These are phyloP conservation scores for Ganoderma sinense DNA, from an alignment of 1,284 basidiomycete species.

Conservation along the genomic window DNA sequence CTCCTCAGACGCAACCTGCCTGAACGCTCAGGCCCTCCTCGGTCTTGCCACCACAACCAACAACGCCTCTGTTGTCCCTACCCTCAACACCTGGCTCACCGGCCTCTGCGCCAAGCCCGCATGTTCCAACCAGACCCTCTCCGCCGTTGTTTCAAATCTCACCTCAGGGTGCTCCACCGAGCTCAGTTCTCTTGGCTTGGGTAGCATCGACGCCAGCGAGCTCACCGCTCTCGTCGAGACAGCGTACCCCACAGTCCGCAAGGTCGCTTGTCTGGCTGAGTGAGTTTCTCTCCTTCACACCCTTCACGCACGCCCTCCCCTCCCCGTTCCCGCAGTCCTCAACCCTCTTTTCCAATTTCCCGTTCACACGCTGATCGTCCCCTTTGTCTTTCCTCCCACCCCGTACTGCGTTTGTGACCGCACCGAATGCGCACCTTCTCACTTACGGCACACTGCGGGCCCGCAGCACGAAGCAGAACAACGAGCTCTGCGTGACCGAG, in stretches of 20 bases:
- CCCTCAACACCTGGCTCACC: slow-evolving; percentile 64
- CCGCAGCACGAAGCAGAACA: slow-evolving; percentile 46
- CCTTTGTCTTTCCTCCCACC: neutral
- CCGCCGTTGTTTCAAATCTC: slow-evolving; percentile 54
- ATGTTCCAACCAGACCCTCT: slow-evolving; percentile 66
- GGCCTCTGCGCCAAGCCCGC: slow-evolving; percentile 58
- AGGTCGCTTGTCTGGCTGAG: slow-evolving; percentile 64
- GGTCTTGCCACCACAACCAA: slow-evolving; percentile 47
- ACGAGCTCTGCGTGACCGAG: slow-evolving; percentile 60
- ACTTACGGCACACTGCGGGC: slow-evolving; percentile 2
- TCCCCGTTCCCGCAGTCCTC: neutral
- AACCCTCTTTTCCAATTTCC: neutral
- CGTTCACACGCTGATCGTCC: slow-evolving; percentile 5
- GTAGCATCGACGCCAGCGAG: slow-evolving; percentile 34
- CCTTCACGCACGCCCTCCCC: neutral
- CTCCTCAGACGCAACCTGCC: slow-evolving; percentile 57
- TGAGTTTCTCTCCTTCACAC: slow-evolving; percentile 42
- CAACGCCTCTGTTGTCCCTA: slow-evolving; percentile 52
- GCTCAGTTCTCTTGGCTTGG: slow-evolving; percentile 46
- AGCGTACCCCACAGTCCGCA: slow-evolving; percentile 58
- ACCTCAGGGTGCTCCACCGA: slow-evolving; percentile 61
- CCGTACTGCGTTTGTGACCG: neutral
- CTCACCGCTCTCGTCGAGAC: slow-evolving; percentile 49
- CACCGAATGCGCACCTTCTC: neutral
- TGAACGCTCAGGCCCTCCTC: slow-evolving; percentile 57